Base-by-base conservation (phyloP, 179 eudicot species). In the Silene coronaria region DNA sequence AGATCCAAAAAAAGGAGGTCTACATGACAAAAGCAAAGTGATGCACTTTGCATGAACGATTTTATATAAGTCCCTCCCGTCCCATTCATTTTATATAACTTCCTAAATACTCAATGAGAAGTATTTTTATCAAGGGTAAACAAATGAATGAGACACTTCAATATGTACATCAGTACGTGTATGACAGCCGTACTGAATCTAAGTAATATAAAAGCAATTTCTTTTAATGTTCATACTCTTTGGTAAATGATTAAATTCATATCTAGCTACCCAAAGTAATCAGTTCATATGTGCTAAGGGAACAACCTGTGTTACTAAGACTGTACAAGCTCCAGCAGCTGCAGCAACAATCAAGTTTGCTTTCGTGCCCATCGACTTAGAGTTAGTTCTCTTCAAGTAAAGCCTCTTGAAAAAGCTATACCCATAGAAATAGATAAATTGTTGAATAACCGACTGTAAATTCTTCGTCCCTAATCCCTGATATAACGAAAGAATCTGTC, bases 401-500 rank as follows among this genome's bases (percentile, higher is more conserved):
- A 95, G 89, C 85, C 86, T 87, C 88, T 93, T 95, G 46, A 92
- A 84, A 79, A 88, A 90, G 89, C 92, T 91, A 78, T 91, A 91
- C 14, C 92, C 97, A 82, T 91, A 90, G 79, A 91, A 91, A 82
- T 91, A 91, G 6, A 38, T 78, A 81, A 92, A 92, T 66, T 89
- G 92, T 11, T 93, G 87, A 76, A 90, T 82, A 68, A 92, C 90
- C 48, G 97, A 89, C 78, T 90, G 97, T 81, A 92, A 72, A 77
- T 92, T 92, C 85, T 92, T 92, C n/a, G 97, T 89, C 70, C 97
- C 96, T 74, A 92, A 88, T 60, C 97, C 97, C 82, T 92, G 97
- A 78, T 92, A 90, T 75, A 91, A 68, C 61, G 97, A 89, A 45
- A 85, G 82, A 83, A 92, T 77, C 77, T 85, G 85, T 48, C 88